These are phyloP conservation scores for Volvariella surrecta DNA, from an alignment of 1,284 basidiomycete species.

Conservation along the genomic window DNA sequence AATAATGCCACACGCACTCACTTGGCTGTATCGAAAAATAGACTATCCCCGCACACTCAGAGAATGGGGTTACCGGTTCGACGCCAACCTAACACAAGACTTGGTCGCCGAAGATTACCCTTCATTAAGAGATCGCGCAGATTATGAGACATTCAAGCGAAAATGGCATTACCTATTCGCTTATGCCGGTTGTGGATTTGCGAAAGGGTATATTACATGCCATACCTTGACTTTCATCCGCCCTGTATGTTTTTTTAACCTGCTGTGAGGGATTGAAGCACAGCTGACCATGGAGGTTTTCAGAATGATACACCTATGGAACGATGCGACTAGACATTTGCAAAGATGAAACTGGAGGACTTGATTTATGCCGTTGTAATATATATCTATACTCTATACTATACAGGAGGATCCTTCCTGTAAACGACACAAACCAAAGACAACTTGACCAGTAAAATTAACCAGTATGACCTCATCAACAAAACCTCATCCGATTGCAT, in stretches of 20 bases:
- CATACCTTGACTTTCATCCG: constrained; percentile 67
- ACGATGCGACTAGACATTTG: constrained; percentile 28
- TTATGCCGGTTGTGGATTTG: constrained; percentile 68
- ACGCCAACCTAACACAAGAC: constrained; percentile 51
- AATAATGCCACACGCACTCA: not conserved
- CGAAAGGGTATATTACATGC: constrained; percentile 68
- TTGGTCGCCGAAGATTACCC: constrained; percentile 50
- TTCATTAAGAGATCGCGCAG: constrained; percentile 36
- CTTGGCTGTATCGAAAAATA: constrained; percentile 16
- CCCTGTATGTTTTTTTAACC: constrained; percentile 28
- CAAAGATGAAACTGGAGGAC: no score
- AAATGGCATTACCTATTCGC: constrained; percentile 77
- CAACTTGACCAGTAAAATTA: no score
- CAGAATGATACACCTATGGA: constrained; percentile 33
- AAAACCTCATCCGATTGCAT: no score
- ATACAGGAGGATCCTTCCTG: no score
- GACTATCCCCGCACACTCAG: constrained; percentile 87
- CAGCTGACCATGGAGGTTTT: constrained; percentile 5
- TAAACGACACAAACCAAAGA: no score
- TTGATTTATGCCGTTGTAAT: no score
- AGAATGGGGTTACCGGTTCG: constrained; percentile 77
- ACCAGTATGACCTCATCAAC: no score
- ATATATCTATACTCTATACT: no score
- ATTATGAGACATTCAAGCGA: constrained; percentile 58
- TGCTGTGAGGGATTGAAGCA: not conserved